Evolutionary conservation across 164 flowering plant species (phyloP), one percentile per base, ranked within the genome.

Genomic region (Berberis vulgaris): DNA sequence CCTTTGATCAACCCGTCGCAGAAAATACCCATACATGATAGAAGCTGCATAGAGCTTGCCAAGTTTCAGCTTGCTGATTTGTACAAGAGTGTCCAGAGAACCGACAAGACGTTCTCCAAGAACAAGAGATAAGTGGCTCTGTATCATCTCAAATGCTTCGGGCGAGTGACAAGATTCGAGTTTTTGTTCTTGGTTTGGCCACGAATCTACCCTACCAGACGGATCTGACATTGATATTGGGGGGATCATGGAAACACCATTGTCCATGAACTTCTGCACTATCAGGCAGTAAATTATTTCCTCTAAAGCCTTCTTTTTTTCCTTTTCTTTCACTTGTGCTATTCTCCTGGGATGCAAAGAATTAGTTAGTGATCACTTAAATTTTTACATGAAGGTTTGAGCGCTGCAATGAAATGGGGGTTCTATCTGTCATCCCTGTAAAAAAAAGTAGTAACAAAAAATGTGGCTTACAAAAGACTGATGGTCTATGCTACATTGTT

Each of bases 31-130:
- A 60, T 93, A 90, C 95, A 93, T 90, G 45, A 88, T 84, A 10
- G 98, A 90, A 55, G 98, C 97, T 64, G 98, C 98, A 71, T 93
- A 93, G 6, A 93, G 83, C 83, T 93, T 93, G 40, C 98, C 98
- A 41, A 90, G 87, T 71, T 86, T 90, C 43, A 90, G 79, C 73
- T 93, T 93, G 79, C 95, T 86, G 45, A 87, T 90, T 66, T 90
- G 82, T 47, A 90, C 73, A 49, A 74, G 62, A 52, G 81, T 67
- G 49, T 75, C 78, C 4, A 88, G 79, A 46, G 97, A 94, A 2
- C 91, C 92, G 5, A 87, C 85, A 12, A 59, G 43, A 43, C 92
- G 83, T 2, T 86, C 97, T 1, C 97, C 96, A 5, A 88, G 80
- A 54, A 90, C 91, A 45, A 88, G 84, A 61, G 92, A 72, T 59